Base-by-base conservation (phyloP, 805 yeast species). In the Candida ipomoeae region DNA sequence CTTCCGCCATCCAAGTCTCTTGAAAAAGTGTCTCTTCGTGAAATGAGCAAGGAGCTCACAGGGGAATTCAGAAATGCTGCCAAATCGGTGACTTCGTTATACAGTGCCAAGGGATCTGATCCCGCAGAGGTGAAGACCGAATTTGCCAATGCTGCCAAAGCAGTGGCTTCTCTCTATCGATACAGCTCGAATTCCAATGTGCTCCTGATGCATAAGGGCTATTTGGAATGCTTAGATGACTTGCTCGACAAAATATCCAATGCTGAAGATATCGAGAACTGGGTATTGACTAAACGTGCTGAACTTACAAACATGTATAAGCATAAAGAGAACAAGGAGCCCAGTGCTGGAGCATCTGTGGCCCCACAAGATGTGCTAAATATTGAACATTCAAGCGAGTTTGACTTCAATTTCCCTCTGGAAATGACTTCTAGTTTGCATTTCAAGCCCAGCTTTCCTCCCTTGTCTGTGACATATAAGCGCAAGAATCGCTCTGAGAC, bases 41-140 rank as follows among this genome's bases (percentile, higher is more conserved):
- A 75, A 29, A 66, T 83, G 42, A 79, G 75, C 52, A 68, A 66
- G 40, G 85, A 84, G 42, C 70, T 85, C 29, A 75, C 82, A 0
- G 66, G 70, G n/a, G 85, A 84, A 60, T 85, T 85, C 67, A 84
- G 82, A 63, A 75, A 74, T 49, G 90, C 90, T 6, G 90, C 90
- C 26, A 78, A 83, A 49, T 77, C 87, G 6, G 87, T 85, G 26
- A 85, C 90, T 14, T 78, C 69, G n/a, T 59, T 74, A 13, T 72
- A 71, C 54, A 70, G 69, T 55, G 51, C 55, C 26, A 35, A 48
- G 29, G 43, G 46, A 10, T 45, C 41, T 31, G 44, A 44, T 13
- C 45, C 57, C 5, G 26, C 37, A 3, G 46, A 33, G 14, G 46
- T 55, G 8, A 56, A 54, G 35, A 31, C 48, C 3, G 75, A 71